Base-by-base conservation (phyloP, 148 eudicot species). In the Heliosperma pusillum region DNA sequence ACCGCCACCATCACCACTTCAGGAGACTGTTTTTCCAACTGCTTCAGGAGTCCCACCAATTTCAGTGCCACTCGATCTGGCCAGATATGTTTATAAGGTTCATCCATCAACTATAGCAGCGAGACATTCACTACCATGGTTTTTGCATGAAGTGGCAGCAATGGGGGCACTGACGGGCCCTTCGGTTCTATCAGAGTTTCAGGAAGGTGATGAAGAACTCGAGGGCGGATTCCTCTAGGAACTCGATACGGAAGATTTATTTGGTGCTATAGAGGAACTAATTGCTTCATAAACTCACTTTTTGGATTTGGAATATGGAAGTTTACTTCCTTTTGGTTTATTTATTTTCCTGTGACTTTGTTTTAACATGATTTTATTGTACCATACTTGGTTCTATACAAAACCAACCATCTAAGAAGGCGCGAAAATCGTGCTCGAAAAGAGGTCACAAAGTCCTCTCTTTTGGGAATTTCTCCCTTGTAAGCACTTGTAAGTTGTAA, bases 401-500 rank as follows among this genome's bases (percentile, higher is more conserved):
- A 36, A 36, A 0, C 42, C 0, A 6, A 36, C 42, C 42, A 36
- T 36, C 42, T 36, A 61, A 36, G 44, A 1, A 10, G 15, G 10
- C 0, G 74, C 70, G 21, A 61, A 50, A 61, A 50, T 13, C 70
- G 56, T 17, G 65, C 71, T 15, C 2, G 19, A 10, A 24, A 72
- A 50, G 52, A 66, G 30, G 61, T 59, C 26, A 27, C 52, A 21
- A 73, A 45, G 3, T 67, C 70, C 8, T 74, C 74, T 7, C 47
- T 13, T 17, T 61, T 15, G 56, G 77, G 81, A 62, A 69, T 27
- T 36, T 69, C 2, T 52, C 74, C 17, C 5, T 36, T 0, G 21
- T 45, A 0, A 79, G 22, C 3, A 74, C 70, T 25, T 74, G 56
- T 3, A 60, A 74, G 64, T 25, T 74, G 56, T 3, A 60, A 36